A percentile compares a stretch with the other conserved stretches of the same genome.
phyloP scores from a whole-genome alignment of 805 yeast genomes.

The Candida dendrica region DNA sequence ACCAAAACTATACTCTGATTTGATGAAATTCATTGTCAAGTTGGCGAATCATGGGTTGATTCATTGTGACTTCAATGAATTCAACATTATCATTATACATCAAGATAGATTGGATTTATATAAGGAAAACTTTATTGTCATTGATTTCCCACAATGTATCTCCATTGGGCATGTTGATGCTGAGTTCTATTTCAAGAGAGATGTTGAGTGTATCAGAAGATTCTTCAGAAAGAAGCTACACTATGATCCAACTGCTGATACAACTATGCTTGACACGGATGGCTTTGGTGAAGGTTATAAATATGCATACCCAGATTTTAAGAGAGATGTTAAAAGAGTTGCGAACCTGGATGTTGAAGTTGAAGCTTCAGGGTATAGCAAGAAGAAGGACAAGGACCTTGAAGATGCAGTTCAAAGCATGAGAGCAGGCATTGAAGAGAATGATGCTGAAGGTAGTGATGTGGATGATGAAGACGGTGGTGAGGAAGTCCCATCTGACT shows the following conservation, averaged over 20 bases:
- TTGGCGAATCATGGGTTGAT: constrained; percentile 85
- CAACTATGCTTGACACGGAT: constrained; percentile 66
- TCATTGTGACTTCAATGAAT: constrained; percentile 97
- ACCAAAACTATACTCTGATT: constrained; percentile 69
- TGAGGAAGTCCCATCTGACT: constrained; percentile 2
- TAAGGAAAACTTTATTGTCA: constrained; percentile 75
- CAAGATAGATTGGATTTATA: constrained; percentile 39
- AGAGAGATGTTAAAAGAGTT: constrained; percentile 63
- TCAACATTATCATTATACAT: constrained; percentile 81
- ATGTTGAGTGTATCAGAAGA: constrained; percentile 80
- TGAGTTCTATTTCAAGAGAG: constrained; percentile 80
- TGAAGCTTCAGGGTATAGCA: constrained; percentile 80
- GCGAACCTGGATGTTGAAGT: constrained; percentile 77
- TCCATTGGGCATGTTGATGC: constrained; percentile 90
- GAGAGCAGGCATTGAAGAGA: constrained; percentile 39
- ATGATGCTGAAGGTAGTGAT: constrained; percentile 10
- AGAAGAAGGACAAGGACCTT: constrained; percentile 56
- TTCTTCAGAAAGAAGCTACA: constrained; percentile 76
- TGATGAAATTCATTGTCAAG: constrained; percentile 81
- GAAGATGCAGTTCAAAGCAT: constrained; percentile 68
- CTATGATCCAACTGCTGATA: constrained; percentile 62
- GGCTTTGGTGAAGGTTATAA: constrained; percentile 79
- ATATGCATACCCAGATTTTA: constrained; percentile 72
- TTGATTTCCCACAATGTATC: constrained; percentile 98
- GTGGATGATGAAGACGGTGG: constrained; percentile 7